These are phyloP conservation scores for Fraxinus quadrangulata DNA, from an alignment of 257 asterid species.

Conservation along the genomic window DNA sequence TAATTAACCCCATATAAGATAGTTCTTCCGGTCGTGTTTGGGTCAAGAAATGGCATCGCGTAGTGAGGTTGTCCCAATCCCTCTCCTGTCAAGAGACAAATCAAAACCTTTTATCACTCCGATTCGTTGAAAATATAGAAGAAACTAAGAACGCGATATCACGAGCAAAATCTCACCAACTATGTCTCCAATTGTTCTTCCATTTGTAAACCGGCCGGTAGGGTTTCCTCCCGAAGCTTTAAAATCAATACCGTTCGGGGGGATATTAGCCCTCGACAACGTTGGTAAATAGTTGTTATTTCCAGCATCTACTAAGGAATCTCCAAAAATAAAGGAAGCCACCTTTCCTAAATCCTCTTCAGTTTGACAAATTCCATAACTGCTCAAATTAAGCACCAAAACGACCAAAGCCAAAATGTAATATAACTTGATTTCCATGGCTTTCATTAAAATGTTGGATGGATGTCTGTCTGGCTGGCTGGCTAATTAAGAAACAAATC, in stretches of 20 bases:
- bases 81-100: slow-evolving; percentile 48
- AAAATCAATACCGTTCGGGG: slow-evolving; percentile 88
- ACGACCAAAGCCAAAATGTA: slow-evolving; percentile 28
- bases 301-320: slow-evolving; percentile 91
- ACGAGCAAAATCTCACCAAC: slow-evolving; percentile 48
- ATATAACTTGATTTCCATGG: slow-evolving; percentile 42
- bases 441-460: neutral
- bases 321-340: slow-evolving; percentile 80
- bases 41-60: slow-evolving; percentile 81
- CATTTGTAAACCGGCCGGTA: slow-evolving; percentile 85
- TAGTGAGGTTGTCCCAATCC: slow-evolving; percentile 69
- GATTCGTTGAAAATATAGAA: neutral
- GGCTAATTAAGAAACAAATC: slow-evolving; percentile 11
- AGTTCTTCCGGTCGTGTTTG: slow-evolving; percentile 76
- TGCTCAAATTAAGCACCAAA: slow-evolving; percentile 25
- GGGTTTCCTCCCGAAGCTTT: slow-evolving; percentile 80
- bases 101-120: neutral
- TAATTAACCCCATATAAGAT: slow-evolving; percentile 77
- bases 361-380: slow-evolving; percentile 33
- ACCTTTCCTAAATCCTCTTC: slow-evolving; percentile 53
- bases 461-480: neutral
- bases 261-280: slow-evolving; percentile 65
- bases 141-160: neutral
- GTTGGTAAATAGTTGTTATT: slow-evolving; percentile 78
- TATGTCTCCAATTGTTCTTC: slow-evolving; percentile 87